A percentile compares a stretch with the other conserved stretches of the same genome.
Evolutionary conservation across 305 asterid species (phyloP).

Genomic region (Solanum hybrid): DNA sequence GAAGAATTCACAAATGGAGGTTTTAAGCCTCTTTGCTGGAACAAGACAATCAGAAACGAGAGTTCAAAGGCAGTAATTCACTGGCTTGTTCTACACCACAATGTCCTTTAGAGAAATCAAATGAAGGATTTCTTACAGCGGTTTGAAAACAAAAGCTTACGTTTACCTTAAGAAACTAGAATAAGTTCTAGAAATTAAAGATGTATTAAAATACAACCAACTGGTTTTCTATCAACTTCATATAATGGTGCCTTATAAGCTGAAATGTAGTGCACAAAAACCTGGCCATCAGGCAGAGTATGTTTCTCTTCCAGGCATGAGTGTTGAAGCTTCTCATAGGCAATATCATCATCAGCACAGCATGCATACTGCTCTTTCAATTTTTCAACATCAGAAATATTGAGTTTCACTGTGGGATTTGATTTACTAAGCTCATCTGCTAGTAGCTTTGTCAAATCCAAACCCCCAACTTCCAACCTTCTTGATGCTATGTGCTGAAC

Average conservation of each 20-base stretch:
- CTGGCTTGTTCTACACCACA: neutral
- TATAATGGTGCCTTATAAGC: conserved; percentile 5
- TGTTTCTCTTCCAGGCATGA: conserved; percentile 71
- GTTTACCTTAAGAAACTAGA: neutral
- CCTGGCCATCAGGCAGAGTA: conserved; percentile 97
- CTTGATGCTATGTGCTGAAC: conserved; percentile 95
- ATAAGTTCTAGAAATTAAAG: neutral
- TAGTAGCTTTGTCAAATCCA: conserved; percentile 74
- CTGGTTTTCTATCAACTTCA: neutral
- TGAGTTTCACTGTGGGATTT: conserved; percentile 55
- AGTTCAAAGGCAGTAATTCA: neutral
- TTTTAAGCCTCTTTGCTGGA: neutral
- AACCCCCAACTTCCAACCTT: conserved; percentile 85
- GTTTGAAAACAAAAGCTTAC: neutral
- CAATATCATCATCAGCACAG: conserved; percentile 68
- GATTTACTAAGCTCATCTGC: conserved; percentile 61
- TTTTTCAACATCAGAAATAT: conserved; percentile 63
- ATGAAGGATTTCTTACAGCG: neutral
- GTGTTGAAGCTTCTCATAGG: conserved; percentile 44
- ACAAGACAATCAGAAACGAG: neutral
- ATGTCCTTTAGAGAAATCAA: neutral
- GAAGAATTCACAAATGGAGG: neutral
- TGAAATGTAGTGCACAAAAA: conserved; percentile 14
- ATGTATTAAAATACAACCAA: neutral
- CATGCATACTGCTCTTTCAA: conserved; percentile 80